Evolutionary conservation across 352 stramenopile species (phyloP).

Genomic region (Phytophthora quininea): DNA sequence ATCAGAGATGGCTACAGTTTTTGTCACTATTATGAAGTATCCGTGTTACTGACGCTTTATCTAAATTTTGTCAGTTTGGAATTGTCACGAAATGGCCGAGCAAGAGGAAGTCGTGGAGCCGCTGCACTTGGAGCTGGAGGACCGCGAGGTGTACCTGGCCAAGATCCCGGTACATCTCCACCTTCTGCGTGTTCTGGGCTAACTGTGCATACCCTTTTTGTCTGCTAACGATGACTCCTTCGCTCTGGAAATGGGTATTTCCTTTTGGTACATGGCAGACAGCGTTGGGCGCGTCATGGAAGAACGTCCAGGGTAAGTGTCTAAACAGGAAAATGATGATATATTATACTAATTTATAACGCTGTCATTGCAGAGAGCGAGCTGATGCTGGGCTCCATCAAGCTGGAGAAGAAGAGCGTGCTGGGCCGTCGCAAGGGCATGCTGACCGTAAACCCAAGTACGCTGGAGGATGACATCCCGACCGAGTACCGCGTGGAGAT

Average conservation of each 20-base stretch:
- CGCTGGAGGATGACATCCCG: slow-evolving; percentile 76
- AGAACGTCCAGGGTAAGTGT: slow-evolving; percentile 74
- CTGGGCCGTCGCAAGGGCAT: slow-evolving; percentile 80
- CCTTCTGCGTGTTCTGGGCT: slow-evolving; percentile 7
- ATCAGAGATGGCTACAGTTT: not conserved
- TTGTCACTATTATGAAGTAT: not conserved
- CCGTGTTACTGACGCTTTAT: not conserved
- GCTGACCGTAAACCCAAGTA: slow-evolving; percentile 78
- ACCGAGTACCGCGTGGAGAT: slow-evolving; percentile 86
- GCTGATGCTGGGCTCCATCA: slow-evolving; percentile 84
- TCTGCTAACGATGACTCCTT: no score
- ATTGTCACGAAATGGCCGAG: slow-evolving; percentile 57
- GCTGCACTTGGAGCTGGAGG: slow-evolving; percentile 86
- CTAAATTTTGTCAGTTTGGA: not conserved
- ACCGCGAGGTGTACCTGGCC: slow-evolving; percentile 87
- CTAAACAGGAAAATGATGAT: not conserved
- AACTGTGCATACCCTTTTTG: not conserved
- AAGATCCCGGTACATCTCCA: slow-evolving; percentile 76
- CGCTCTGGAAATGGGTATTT: not conserved
- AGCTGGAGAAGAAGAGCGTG: slow-evolving; percentile 77
- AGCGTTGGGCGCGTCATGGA: slow-evolving; percentile 76
- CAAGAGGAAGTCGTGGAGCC: slow-evolving; percentile 92
- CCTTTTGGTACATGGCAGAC: slow-evolving; percentile 38
- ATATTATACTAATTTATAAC: not conserved
- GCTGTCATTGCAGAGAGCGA: slow-evolving; percentile 68